Conservation (phyloP, 345 rosid genomes). For the Syzygium oleosum region DNA sequence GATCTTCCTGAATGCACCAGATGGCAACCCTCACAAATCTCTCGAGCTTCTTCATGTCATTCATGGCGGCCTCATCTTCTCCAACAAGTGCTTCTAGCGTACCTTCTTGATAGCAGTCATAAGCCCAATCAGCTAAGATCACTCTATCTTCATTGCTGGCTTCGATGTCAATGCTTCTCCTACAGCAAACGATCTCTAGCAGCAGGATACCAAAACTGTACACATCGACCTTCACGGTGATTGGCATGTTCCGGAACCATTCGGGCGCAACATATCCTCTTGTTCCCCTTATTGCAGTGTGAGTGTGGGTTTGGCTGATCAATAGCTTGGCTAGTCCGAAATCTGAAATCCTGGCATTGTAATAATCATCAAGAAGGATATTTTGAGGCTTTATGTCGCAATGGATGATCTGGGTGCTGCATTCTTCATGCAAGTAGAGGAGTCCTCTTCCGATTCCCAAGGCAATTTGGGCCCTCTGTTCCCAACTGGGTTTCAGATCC, state of each 20-base stretch:
- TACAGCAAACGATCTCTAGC: slow-evolving; percentile 42
- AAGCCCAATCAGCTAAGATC: slow-evolving; percentile 38
- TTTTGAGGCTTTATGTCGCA: slow-evolving; percentile 58
- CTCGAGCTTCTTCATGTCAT: slow-evolving; percentile 12
- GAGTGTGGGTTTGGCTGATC: slow-evolving; percentile 37
- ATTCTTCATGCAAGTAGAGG: slow-evolving; percentile 49
- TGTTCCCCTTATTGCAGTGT: slow-evolving; percentile 45
- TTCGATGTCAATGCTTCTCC: slow-evolving; percentile 24
- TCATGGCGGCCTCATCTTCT: slow-evolving; percentile 12
- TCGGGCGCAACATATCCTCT: slow-evolving; percentile 55
- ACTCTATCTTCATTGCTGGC: slow-evolving; percentile 17
- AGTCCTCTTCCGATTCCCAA: slow-evolving; percentile 40
- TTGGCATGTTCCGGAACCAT: slow-evolving; percentile 42
- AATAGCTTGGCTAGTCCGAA: slow-evolving; percentile 48
- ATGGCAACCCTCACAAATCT: slow-evolving; percentile 36
- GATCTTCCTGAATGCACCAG: slow-evolving; percentile 58
- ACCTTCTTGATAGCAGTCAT: slow-evolving; percentile 29
- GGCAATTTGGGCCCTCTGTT: slow-evolving; percentile 29
- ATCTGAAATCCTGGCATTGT: slow-evolving; percentile 35
- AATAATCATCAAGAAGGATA: slow-evolving; percentile 36
- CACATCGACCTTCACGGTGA: slow-evolving; percentile 44
- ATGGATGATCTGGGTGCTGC: slow-evolving; percentile 45
- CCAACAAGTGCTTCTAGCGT: slow-evolving; percentile 14
- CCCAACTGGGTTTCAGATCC: slow-evolving; percentile 31
- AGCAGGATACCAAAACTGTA: slow-evolving; percentile 50